Base-by-base conservation (phyloP, 2,329 filamentous ascomycete genomes). In the Scytalidium sp. region DNA sequence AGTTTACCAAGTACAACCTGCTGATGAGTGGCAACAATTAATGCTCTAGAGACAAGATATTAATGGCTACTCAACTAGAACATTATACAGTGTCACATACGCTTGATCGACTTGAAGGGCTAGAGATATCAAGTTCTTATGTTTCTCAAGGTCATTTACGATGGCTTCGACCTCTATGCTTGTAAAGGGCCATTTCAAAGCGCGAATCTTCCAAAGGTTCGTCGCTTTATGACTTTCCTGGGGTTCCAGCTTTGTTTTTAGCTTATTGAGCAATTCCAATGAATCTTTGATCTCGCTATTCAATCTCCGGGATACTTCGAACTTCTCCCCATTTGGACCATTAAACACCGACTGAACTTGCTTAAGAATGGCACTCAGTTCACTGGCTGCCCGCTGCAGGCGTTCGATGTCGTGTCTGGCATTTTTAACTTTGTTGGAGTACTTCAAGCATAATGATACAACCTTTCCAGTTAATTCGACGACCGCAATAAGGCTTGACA, bases 101-200 rank as follows among this genome's bases (percentile, higher is more conserved):
- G 52, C 64, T 55, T 70, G 60, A 55, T 71, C 62, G 40, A 68
- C 57, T 45, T 66, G 62, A 19, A 72, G 58, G 43, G 58, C 61
- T 3, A 62, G 46, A 13, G 47, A 61, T 46, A 70, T 63, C 0
- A 52, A 59, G 20, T 60, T 45, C 36, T 59, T 60, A 42, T 59
- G 64, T 36, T 53, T 53, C 45, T 58, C 49, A 23, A 73, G 57
- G 10, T 56, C 59, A 39, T 56, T 43, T 19, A 67, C 51, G n/a
- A 57, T 67, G 1, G 23, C 22, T 42, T 55, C 60, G 41, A 70
- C 60, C 43, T 71, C 60, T 40, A 66, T 63, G 40, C 62, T 69
- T 22, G 61, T 57, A 41, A 72, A 66, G 3, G 68, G 69, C 70
- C 68, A 73, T 56, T 66, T 72, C 13, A 72, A 57, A 41, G 66